Evolutionary conservation across 345 rosid species (phyloP).

Genomic region (Anastatica hierochuntica): DNA sequence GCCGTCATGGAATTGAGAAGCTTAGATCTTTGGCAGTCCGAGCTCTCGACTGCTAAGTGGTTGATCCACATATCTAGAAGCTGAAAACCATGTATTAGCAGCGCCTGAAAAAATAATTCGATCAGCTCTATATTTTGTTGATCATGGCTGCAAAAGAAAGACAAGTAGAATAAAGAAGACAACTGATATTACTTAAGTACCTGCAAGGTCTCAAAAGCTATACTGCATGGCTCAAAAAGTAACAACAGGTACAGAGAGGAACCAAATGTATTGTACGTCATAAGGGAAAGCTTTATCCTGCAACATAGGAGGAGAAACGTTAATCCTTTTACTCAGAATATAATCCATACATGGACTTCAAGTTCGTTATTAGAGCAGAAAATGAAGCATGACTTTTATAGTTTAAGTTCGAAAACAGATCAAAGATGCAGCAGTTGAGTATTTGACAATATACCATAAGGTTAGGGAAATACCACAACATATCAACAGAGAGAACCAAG

Average conservation of each 20-base stretch:
- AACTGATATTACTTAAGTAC: constrained; percentile 11
- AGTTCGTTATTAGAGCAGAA: too few species aligned
- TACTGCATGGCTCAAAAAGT: constrained; percentile 35
- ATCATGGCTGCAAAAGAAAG: background rate
- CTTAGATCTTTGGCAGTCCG: constrained; percentile 54
- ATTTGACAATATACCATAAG: constrained; percentile 3
- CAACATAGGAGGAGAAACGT: background rate
- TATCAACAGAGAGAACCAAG: constrained; percentile 62
- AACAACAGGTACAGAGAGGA: constrained; percentile 29
- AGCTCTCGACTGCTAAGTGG: constrained; percentile 51
- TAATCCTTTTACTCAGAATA: background rate
- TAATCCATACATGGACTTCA: constrained; percentile 2
- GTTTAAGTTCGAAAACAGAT: too few species aligned
- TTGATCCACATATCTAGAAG: constrained; percentile 79
- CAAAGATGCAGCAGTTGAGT: background rate
- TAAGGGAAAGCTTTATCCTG: constrained; percentile 33
- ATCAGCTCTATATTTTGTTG: background rate
- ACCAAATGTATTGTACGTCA: constrained; percentile 28
- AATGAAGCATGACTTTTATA: too few species aligned
- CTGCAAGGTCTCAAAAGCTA: constrained; percentile 37
- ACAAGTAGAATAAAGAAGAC: too few species aligned
- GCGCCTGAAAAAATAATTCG: constrained; percentile 45
- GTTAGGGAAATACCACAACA: constrained; percentile 54
- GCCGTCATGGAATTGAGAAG: constrained; percentile 55
- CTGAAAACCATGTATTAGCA: constrained; percentile 89